Evolutionary conservation across 352 stramenopile species (phyloP).

Genomic region (Globisporangium emineosum): DNA sequence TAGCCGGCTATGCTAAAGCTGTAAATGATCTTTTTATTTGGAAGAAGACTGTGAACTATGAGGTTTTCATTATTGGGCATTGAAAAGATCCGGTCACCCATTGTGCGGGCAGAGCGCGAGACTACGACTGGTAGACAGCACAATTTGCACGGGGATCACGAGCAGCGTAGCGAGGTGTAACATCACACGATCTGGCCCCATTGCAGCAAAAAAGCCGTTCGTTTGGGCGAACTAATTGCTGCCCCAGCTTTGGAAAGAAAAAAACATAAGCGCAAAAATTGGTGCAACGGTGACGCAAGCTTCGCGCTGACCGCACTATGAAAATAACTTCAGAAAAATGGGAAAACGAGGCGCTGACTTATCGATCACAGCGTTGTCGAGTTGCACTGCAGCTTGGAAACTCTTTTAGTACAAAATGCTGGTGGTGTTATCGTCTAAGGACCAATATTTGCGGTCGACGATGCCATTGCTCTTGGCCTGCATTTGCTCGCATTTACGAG

Average conservation of each 20-base stretch:
- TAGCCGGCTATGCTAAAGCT: not conserved
- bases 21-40: no score
- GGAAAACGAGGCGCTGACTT: not conserved
- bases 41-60: not conserved
- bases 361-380: not conserved
- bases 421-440: not conserved
- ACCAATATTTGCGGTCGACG: not conserved
- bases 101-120: not conserved
- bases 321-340: constrained; percentile 4
- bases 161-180: not conserved
- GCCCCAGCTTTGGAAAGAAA: not conserved
- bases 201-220: not conserved
- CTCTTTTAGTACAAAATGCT: not conserved
- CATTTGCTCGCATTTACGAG: not conserved
- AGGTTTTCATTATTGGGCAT: no score
- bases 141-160: not conserved
- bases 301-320: not conserved
- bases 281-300: not conserved
- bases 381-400: not conserved
- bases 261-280: not conserved
- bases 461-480: not conserved
- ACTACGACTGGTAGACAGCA: not conserved
- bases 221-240: no score
- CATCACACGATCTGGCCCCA: not conserved
- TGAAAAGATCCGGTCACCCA: not conserved